Conservation (phyloP, 805 yeast species). For the Wickerhamiella azyma region DNA sequence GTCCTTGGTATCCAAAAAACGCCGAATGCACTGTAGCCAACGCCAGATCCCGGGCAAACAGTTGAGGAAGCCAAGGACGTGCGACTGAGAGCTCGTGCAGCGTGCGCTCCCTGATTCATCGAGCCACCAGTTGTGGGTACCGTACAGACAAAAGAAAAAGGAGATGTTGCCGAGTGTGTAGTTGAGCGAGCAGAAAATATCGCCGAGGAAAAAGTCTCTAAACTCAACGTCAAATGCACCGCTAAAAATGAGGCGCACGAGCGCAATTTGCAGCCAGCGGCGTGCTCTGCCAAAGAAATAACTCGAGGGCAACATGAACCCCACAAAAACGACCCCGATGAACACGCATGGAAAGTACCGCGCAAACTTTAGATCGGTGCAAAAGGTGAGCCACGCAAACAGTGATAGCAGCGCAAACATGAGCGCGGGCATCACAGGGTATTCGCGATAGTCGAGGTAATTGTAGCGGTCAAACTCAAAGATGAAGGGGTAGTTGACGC, state of each 20-base stretch:
- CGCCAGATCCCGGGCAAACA: conserved; percentile 86
- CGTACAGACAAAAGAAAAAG: conserved; percentile 72
- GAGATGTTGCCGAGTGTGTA: conserved; percentile 78
- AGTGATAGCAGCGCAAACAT: conserved; percentile 44
- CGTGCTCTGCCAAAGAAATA: conserved; percentile 49
- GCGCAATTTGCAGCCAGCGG: conserved; percentile 59
- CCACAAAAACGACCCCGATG: conserved; percentile 36
- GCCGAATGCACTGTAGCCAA: conserved; percentile 76
- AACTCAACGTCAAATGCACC: conserved; percentile 94
- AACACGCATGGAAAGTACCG: conserved; percentile 72
- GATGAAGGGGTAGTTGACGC: conserved; percentile 81
- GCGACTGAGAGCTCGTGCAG: conserved; percentile 72
- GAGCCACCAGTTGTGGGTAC: conserved; percentile 45
- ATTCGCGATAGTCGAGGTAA: conserved; percentile 53
- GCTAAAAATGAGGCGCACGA: conserved; percentile 60
- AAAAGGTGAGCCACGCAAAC: conserved; percentile 64
- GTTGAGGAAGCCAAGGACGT: conserved; percentile 68
- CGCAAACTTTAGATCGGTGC: conserved; percentile 54
- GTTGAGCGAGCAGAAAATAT: conserved; percentile 75
- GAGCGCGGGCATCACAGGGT: conserved; percentile 47
- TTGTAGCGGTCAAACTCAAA: conserved; percentile 71
- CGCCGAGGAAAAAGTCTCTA: conserved; percentile 86
- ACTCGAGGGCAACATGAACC: conserved; percentile 49
- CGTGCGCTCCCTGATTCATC: conserved; percentile 19
- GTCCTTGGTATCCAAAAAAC: conserved; percentile 86